Evolutionary conservation across 2,329 filamentous ascomycete genomes (phyloP).

Genomic region (Talaromyces sp.): DNA sequence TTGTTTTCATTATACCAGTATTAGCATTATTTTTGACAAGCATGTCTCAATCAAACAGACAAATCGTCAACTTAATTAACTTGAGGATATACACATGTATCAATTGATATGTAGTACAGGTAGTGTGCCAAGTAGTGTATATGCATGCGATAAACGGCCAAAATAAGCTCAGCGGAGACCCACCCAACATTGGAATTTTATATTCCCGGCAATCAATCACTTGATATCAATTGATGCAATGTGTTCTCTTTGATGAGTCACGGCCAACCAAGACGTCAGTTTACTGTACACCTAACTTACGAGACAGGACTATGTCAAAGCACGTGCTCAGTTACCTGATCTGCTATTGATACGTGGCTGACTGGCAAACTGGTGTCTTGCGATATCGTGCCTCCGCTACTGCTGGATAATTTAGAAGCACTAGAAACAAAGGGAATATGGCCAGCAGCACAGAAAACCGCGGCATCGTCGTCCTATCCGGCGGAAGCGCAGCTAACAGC

Average conservation of each 20-base stretch:
- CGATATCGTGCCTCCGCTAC: too few species aligned
- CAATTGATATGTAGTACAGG: too few species aligned
- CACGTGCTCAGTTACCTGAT: too few species aligned
- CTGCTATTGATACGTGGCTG: too few species aligned
- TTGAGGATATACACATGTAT: background rate
- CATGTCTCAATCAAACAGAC: too few species aligned
- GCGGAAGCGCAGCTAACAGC: slow-evolving; percentile 89
- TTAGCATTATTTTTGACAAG: background rate
- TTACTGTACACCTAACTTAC: too few species aligned
- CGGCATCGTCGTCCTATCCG: slow-evolving; percentile 82
- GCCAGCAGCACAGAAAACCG: slow-evolving; percentile 12
- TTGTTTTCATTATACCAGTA: background rate
- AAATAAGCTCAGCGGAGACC: background rate
- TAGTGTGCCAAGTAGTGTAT: too few species aligned
- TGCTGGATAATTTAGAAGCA: too few species aligned
- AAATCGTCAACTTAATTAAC: background rate
- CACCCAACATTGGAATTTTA: background rate
- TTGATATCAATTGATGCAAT: background rate
- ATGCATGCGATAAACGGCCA: background rate
- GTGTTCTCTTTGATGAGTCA: background rate
- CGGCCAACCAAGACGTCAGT: too few species aligned
- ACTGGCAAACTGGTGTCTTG: too few species aligned
- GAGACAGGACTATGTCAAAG: too few species aligned
- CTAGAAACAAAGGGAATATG: background rate
- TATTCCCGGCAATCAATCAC: background rate